phyloP scores from a whole-genome alignment of 2,329 filamentous ascomycete genomes.

The Sporothrix dimorphospora region DNA sequence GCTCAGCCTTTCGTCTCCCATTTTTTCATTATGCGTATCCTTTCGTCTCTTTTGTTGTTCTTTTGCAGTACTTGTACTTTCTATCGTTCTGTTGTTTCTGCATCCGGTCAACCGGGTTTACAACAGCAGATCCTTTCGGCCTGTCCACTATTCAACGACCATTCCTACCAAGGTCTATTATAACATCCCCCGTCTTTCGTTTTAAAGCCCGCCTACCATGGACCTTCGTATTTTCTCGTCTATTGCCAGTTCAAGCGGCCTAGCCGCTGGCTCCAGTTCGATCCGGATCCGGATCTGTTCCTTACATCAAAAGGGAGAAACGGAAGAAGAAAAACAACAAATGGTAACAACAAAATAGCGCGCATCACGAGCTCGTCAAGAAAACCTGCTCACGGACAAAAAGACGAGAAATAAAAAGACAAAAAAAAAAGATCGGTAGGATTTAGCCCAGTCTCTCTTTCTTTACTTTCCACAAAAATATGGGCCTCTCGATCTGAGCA shows the following conservation, averaged over 20 bases:
- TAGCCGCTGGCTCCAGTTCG: too few species aligned
- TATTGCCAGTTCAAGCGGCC: too few species aligned
- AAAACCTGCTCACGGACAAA: not conserved
- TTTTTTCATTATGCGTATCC: not conserved
- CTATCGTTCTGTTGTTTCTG: not conserved
- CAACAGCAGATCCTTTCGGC: conserved; percentile 1
- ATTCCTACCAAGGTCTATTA: too few species aligned
- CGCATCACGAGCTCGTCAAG: not conserved
- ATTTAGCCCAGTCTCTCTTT: not conserved
- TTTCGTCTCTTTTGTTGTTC: not conserved
- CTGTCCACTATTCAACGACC: not conserved
- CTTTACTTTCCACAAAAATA: not conserved
- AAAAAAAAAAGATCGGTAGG: not conserved
- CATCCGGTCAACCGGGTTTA: not conserved
- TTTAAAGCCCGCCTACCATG: too few species aligned
- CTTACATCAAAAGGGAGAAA: not conserved
- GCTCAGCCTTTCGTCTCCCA: not conserved
- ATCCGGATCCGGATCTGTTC: not conserved
- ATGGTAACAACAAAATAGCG: not conserved
- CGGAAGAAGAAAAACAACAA: not conserved
- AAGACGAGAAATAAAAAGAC: not conserved
- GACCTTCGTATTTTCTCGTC: too few species aligned
- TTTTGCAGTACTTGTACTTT: not conserved
- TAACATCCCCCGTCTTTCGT: too few species aligned
- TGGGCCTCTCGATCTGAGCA: not conserved